A percentile compares a stretch with the other conserved stretches of the same genome.
Conservation (phyloP, 179 eudicot species). For the Beta macrorhiza region DNA sequence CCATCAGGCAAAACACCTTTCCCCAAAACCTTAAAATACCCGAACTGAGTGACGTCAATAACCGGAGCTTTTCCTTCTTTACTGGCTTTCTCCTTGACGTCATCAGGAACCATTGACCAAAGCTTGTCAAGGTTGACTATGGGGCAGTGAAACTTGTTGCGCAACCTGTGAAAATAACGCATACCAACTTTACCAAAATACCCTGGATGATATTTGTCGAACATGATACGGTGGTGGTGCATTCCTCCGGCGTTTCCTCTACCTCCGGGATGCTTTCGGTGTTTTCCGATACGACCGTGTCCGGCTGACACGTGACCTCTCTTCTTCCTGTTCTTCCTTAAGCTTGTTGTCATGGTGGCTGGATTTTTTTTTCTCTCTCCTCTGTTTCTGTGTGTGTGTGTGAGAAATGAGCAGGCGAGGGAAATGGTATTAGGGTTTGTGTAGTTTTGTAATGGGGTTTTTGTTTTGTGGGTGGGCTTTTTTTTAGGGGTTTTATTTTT, state of each 20-base stretch:
- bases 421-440: slow-evolving; percentile 16
- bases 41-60: slow-evolving; percentile 51
- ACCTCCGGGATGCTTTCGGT: slow-evolving; percentile 70
- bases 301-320: slow-evolving; percentile 66
- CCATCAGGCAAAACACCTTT: slow-evolving; percentile 43
- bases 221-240: slow-evolving; percentile 69
- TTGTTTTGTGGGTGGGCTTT: not conserved
- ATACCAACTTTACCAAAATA: slow-evolving; percentile 71
- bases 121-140: slow-evolving; percentile 52
- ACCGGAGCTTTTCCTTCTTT: slow-evolving; percentile 41
- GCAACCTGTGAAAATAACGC: slow-evolving; percentile 60
- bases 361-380: not conserved
- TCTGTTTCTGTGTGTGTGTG: not conserved
- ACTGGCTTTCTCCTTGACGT: slow-evolving; percentile 39
- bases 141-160: slow-evolving; percentile 61
- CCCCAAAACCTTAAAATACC: slow-evolving; percentile 60
- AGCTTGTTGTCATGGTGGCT: slow-evolving; percentile 39
- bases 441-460: not conserved
- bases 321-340: slow-evolving; percentile 66
- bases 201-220: slow-evolving; percentile 78
- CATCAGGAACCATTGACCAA: slow-evolving; percentile 49
- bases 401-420: slow-evolving; percentile 19
- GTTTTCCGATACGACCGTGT: slow-evolving; percentile 65
- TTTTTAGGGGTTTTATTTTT: not conserved
- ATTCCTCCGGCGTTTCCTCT: slow-evolving; percentile 74